phyloP scores from a whole-genome alignment of 108 stramenopile genomes.

The Skeletonema potamos region DNA sequence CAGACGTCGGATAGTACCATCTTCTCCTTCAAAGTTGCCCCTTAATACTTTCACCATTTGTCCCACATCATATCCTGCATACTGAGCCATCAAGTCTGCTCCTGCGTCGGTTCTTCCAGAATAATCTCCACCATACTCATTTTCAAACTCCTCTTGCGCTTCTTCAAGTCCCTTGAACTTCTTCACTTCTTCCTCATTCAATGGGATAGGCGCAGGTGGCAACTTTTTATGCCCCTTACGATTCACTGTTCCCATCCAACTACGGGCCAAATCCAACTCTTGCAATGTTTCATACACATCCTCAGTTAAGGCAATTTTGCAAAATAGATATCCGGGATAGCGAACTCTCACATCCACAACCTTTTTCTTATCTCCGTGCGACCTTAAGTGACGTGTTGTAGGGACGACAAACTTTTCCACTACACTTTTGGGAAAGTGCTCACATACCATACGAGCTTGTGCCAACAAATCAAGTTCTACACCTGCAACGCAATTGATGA shows the following conservation, averaged over 20 bases:
- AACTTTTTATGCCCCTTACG: conserved; percentile 74
- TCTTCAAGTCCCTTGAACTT: conserved; percentile 82
- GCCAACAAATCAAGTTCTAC: conserved; percentile 68
- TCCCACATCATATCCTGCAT: conserved; percentile 65
- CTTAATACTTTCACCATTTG: conserved; percentile 81
- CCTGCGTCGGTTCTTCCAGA: conserved; percentile 41
- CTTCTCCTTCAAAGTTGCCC: conserved; percentile 69
- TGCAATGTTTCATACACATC: conserved; percentile 77
- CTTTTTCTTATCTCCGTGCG: conserved; percentile 81
- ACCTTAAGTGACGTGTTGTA: conserved; percentile 51
- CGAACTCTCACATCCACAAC: conserved; percentile 79
- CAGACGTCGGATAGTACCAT: conserved; percentile 70
- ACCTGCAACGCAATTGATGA: conserved; percentile 83
- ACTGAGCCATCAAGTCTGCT: conserved; percentile 61
- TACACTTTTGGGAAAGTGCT: conserved; percentile 36
- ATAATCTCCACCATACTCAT: conserved; percentile 50
- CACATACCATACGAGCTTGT: conserved; percentile 50
- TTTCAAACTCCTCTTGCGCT: conserved; percentile 51
- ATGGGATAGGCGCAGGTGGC: conserved; percentile 68
- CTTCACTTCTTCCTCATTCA: conserved; percentile 75
- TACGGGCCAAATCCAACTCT: conserved; percentile 67
- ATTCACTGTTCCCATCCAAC: conserved; percentile 88
- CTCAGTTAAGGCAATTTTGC: conserved; percentile 63
- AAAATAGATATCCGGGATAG: conserved; percentile 86
- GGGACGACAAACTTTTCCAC: conserved; percentile 75